Percentiles rank a stretch among this genome's conserved stretches.
These are phyloP conservation scores for Bipolaris cookei DNA, from an alignment of 2,329 filamentous ascomycete genomes.

Conservation along the genomic window DNA sequence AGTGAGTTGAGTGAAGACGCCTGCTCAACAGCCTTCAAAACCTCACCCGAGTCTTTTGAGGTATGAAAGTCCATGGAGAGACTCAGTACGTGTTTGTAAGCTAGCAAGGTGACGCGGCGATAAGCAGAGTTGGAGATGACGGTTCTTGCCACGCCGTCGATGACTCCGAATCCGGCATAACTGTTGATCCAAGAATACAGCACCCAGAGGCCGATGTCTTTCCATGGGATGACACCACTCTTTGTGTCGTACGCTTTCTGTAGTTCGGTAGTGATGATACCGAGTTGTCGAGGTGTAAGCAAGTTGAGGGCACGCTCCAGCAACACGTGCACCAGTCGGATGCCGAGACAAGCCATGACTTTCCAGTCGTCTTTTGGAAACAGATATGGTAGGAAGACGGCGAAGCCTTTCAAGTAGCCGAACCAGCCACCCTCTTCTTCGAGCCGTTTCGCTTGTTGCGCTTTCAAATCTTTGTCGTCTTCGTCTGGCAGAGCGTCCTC, in stretches of 20 bases:
- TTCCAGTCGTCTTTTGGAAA: constrained; percentile 72
- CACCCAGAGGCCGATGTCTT: constrained; percentile 60
- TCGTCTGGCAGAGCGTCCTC: constrained; percentile 60
- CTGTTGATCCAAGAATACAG: constrained; percentile 57
- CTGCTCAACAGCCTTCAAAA: constrained; percentile 68
- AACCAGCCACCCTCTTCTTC: constrained; percentile 78
- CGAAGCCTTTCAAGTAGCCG: constrained; percentile 76
- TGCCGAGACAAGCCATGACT: constrained; percentile 70
- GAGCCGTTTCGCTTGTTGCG: constrained; percentile 64
- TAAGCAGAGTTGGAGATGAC: constrained; percentile 65
- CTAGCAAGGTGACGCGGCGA: constrained; percentile 63
- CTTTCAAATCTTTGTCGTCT: constrained; percentile 61
- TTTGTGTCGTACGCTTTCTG: constrained; percentile 44
- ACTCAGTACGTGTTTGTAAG: constrained; percentile 72
- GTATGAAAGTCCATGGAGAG: constrained; percentile 75
- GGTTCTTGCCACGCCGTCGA: constrained; percentile 60
- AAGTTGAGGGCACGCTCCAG: constrained; percentile 75
- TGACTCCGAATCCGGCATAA: constrained; percentile 57
- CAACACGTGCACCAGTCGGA: constrained; percentile 73
- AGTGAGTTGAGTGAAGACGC: constrained; percentile 66
- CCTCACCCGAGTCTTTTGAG: constrained; percentile 67
- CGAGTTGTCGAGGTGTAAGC: constrained; percentile 80
- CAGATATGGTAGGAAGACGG: constrained; percentile 76
- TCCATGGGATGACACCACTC: constrained; percentile 57
- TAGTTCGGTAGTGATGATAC: constrained; percentile 77